Evolutionary conservation across 2,329 filamentous ascomycete genomes (phyloP), one percentile per base, ranked within the genome.

Genomic region (Scedosporium aurantiacum): DNA sequence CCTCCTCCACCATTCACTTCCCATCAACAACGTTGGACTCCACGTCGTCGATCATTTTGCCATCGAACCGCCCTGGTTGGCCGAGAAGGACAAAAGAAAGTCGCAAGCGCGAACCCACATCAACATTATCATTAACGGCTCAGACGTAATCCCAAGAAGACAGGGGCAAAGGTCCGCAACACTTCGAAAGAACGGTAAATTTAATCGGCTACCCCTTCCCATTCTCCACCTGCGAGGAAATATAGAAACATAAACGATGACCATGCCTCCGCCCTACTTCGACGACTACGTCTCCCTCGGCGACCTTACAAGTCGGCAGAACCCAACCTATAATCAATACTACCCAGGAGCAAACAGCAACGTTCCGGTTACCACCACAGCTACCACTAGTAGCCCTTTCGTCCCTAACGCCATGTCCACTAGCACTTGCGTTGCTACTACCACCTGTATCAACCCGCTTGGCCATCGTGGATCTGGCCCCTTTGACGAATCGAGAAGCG

Each of bases 401-500:
- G 23, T 54, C 23, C 50, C 54, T 21, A 21, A 18, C 27, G 50
- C 58, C 14, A 27, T 50, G 40, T 27, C 50, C 50, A 28, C 50
- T 16, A 45, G 10, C 40, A 27, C 60, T 10, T n/a, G 27, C 23
- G 21, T n/a, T 60, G 41, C 37, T 55, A 25, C 47, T 12, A 61
- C 37, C 18, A 43, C 32, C 23, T 28, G 21, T 14, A 37, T 23
- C 43, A 27, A 43, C 52, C 16, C 41, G 5, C n/a, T 50, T 28
- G 40, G 52, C 41, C 37, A 37, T 27, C 57, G 37, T 27, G 37
- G 37, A 7, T 58, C 37, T 18, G 50, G 50, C 50, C 23, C 50
- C n/a, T 54, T 54, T 27, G 50, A 43, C 63, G 25, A 54, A 45
- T 21, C 57, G 58, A 40, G 60, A 62, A 50, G 54, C 55, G 21